A percentile compares a stretch with the other conserved stretches of the same genome.
phyloP scores from a whole-genome alignment of 768 basidiomycete species.

The Suillus paluster region DNA sequence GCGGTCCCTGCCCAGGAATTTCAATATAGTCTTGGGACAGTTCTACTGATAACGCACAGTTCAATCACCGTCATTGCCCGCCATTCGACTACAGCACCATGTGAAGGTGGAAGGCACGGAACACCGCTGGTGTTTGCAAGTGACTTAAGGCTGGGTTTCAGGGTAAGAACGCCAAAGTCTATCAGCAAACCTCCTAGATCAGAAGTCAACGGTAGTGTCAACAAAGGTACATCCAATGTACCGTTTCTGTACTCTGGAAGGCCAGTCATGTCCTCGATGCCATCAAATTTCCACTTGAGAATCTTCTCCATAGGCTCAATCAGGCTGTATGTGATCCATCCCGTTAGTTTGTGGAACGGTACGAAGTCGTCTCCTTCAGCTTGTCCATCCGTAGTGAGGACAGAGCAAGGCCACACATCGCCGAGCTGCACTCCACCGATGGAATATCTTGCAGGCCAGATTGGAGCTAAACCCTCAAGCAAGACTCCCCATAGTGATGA shows the following conservation, averaged over 20 bases:
- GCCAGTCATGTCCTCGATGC: constrained; percentile 85
- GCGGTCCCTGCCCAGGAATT: constrained; percentile 63
- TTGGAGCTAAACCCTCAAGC: constrained; percentile 79
- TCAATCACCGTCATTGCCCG: constrained; percentile 93
- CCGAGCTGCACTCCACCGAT: constrained; percentile 77
- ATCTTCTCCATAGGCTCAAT: constrained; percentile 81
- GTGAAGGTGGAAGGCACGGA: constrained; percentile 71
- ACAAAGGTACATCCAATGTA: constrained; percentile 26
- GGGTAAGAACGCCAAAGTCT: constrained; percentile 78
- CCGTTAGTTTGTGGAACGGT: constrained; percentile 95
- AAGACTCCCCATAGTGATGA: constrained; percentile 81
- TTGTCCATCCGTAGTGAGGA: constrained; percentile 38
- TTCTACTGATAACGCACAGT: constrained; percentile 57
- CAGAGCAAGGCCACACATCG: constrained; percentile 90
- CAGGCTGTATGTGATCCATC: constrained; percentile 92
- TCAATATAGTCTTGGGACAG: constrained; percentile 8
- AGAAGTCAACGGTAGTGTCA: background rate
- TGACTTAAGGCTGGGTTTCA: constrained; percentile 61
- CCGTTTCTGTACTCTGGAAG: constrained; percentile 96
- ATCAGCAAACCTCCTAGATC: constrained; percentile 80
- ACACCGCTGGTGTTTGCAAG: constrained; percentile 44
- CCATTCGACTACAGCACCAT: constrained; percentile 96
- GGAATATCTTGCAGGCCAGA: constrained; percentile 83
- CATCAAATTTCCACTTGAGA: constrained; percentile 82
- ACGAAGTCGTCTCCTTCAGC: constrained; percentile 73